These are phyloP conservation scores for Arthrobotrys megalospora DNA, from an alignment of 2,329 filamentous ascomycete genomes.

Conservation along the genomic window DNA sequence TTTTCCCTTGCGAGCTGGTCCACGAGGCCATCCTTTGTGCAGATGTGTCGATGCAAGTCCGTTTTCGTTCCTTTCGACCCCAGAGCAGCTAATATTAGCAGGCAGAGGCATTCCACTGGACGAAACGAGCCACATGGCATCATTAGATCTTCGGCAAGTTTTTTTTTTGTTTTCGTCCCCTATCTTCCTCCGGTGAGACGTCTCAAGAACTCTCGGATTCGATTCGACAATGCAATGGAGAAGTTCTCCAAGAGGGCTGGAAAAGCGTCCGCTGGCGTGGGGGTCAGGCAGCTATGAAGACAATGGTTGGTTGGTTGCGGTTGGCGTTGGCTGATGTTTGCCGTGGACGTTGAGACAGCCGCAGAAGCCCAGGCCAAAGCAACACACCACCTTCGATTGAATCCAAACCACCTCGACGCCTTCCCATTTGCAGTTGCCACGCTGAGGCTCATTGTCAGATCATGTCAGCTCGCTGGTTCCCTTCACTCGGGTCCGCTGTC, in stretches of 20 bases:
- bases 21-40: slow-evolving; percentile 58
- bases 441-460: slow-evolving; percentile 51
- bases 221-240: slow-evolving; percentile 45
- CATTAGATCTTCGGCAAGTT: slow-evolving; percentile 48
- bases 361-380: slow-evolving; percentile 29
- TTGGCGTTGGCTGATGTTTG: slow-evolving; percentile 23
- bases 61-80: slow-evolving; percentile 53
- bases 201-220: slow-evolving; percentile 13
- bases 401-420: slow-evolving; percentile 26
- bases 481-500: slow-evolving; percentile 35
- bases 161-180: slow-evolving; percentile 25
- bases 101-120: slow-evolving; percentile 43
- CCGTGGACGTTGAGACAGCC: slow-evolving; percentile 30
- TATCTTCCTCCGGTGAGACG: slow-evolving; percentile 23
- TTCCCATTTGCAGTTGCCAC: slow-evolving; percentile 49
- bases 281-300: slow-evolving; percentile 26
- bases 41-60: slow-evolving; percentile 59
- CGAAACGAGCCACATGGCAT: slow-evolving; percentile 58
- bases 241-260: slow-evolving; percentile 32
- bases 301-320: slow-evolving; percentile 27
- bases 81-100: slow-evolving; percentile 41
- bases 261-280: slow-evolving; percentile 45
- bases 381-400: slow-evolving; percentile 37
- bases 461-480: slow-evolving; percentile 43
- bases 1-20: slow-evolving; percentile 61